Evolutionary conservation across 2,329 filamentous ascomycete genomes (phyloP).

Genomic region (Stagonosporopsis cucurbitacearum): DNA sequence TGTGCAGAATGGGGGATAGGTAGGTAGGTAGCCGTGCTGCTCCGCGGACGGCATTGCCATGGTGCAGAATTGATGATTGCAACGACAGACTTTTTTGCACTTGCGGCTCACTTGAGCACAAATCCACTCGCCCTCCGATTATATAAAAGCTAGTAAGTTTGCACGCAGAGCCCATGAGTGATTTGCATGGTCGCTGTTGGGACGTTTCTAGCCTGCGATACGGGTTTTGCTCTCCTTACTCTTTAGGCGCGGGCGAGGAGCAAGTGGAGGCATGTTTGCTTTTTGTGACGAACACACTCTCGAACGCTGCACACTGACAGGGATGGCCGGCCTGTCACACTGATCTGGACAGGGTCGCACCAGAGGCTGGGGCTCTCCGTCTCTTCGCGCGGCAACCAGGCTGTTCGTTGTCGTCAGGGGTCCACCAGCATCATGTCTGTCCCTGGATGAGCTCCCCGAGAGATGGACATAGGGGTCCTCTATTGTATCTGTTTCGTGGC

Average conservation of each 20-base stretch:
- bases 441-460: background rate
- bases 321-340: constrained; percentile 9
- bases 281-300: constrained; percentile 16
- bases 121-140: too few relatives aligned
- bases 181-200: background rate
- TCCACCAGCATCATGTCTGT: background rate
- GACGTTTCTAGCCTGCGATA: background rate
- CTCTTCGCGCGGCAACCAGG: background rate
- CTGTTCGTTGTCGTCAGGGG: background rate
- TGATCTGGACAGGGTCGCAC: constrained; percentile 3
- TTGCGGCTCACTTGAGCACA: background rate
- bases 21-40: background rate
- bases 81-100: too few relatives aligned
- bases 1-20: background rate
- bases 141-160: too few relatives aligned
- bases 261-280: constrained; percentile 13
- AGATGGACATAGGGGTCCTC: too few relatives aligned
- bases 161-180: too few relatives aligned
- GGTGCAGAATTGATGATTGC: background rate
- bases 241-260: background rate
- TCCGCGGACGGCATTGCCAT: background rate
- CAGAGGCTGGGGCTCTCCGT: background rate
- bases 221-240: constrained; percentile 3
- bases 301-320: background rate
- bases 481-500: background rate